A percentile compares a stretch with the other conserved stretches of the same genome.
These are phyloP conservation scores for Neonectria hederae DNA, from an alignment of 2,329 filamentous ascomycete genomes.

Conservation along the genomic window DNA sequence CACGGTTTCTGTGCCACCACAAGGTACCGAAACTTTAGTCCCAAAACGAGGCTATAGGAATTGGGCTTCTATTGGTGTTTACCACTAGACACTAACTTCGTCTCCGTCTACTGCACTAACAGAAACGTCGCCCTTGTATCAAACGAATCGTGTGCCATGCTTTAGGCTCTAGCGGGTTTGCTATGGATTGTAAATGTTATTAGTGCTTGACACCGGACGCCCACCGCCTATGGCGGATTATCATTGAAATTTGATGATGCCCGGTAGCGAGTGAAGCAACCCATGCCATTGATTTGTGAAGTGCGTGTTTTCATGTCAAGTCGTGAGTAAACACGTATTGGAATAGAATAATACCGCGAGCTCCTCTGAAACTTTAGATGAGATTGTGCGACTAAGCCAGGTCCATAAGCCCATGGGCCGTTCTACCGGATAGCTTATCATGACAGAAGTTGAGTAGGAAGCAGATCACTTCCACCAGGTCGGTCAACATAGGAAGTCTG, in stretches of 20 bases:
- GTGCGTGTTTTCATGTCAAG: constrained; percentile 31
- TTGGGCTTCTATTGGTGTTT: no score
- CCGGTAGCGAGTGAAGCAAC: not conserved
- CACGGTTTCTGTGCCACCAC: no score
- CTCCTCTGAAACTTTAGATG: constrained; percentile 22
- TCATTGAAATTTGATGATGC: constrained; percentile 30
- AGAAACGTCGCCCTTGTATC: constrained; percentile 2
- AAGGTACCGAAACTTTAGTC: no score
- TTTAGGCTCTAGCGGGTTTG: constrained; percentile 35
- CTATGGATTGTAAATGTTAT: constrained; percentile 34
- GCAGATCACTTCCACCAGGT: constrained; percentile 27
- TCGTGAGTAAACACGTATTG: constrained; percentile 33
- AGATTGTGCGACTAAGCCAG: constrained; percentile 31
- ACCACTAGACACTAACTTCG: no score
- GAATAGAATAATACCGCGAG: constrained; percentile 23
- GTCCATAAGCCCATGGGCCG: constrained; percentile 37
- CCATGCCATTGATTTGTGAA: constrained; percentile 27
- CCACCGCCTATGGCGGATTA: constrained; percentile 32
- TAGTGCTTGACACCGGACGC: constrained; percentile 34
- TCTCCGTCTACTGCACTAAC: no score
- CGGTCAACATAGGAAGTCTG: constrained; percentile 30
- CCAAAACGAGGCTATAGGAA: no score
- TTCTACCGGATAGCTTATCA: constrained; percentile 34
- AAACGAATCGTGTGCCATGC: constrained; percentile 27
- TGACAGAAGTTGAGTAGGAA: constrained; percentile 26